Conservation (phyloP, 225 moss, liverwort and hornwort genomes). For the Antitrichia curtipendula region DNA sequence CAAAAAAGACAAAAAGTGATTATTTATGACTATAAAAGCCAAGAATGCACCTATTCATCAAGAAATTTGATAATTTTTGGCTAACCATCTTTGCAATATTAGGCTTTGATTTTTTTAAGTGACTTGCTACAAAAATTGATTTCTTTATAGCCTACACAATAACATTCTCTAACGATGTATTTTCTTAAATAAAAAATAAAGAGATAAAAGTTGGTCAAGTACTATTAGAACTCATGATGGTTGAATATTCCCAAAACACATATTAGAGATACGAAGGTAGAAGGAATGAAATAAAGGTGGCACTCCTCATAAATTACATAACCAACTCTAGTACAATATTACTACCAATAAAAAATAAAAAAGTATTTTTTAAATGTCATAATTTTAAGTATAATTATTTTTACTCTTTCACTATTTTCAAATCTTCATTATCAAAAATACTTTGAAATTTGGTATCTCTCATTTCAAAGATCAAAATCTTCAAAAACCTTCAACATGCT, state of each 20-base stretch:
- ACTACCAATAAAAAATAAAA: neutral
- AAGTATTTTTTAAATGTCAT: neutral
- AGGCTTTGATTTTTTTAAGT: neutral
- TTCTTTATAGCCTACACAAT: neutral
- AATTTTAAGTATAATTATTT: neutral
- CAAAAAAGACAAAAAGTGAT: neutral
- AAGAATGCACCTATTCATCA: rapidly evolving
- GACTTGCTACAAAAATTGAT: neutral
- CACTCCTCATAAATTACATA: neutral
- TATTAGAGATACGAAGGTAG: neutral
- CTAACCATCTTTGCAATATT: rapidly evolving
- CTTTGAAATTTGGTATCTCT: neutral
- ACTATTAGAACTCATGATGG: neutral
- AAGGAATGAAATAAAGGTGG: neutral
- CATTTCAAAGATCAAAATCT: neutral
- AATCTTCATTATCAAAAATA: neutral
- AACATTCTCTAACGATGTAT: neutral
- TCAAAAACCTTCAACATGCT: neutral
- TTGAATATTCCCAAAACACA: neutral
- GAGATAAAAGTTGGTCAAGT: neutral
- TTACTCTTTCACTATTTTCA: neutral
- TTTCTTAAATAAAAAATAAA: neutral
- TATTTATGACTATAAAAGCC: neutral
- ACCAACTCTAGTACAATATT: too few species aligned
- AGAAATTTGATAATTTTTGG: neutral